Evolutionary conservation across 2,329 filamentous ascomycete species (phyloP).

Genomic region (Verticillium tricorpus): DNA sequence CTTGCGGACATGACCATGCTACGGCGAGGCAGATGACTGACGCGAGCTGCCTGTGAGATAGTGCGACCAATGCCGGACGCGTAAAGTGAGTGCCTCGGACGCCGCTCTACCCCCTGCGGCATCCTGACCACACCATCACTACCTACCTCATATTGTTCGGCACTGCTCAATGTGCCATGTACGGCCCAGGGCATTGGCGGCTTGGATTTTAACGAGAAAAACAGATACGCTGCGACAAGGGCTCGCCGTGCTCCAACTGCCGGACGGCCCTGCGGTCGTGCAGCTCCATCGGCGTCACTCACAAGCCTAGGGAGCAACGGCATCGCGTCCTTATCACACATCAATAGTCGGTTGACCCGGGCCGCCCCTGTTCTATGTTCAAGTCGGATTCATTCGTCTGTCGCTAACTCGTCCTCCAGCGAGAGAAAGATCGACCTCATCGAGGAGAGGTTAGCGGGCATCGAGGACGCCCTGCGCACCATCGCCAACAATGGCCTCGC

Average conservation of each 20-base stretch:
- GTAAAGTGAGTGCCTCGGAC: slow-evolving; percentile 26
- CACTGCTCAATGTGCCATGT: too few relatives aligned
- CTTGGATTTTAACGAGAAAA: slow-evolving; percentile 10
- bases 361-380: not conserved
- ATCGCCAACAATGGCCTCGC: slow-evolving; percentile 21
- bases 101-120: slow-evolving; percentile 10
- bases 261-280: slow-evolving; percentile 47
- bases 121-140: slow-evolving; percentile 3
- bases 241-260: slow-evolving; percentile 54
- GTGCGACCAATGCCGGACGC: slow-evolving; percentile 41
- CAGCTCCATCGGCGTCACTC: slow-evolving; percentile 49
- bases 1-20: too few relatives aligned
- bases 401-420: slow-evolving; percentile 22
- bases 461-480: slow-evolving; percentile 37
- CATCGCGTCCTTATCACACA: slow-evolving; percentile 56
- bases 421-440: slow-evolving; percentile 50
- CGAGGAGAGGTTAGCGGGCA: slow-evolving; percentile 37
- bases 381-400: not conserved
- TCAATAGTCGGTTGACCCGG: slow-evolving; percentile 47
- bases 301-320: slow-evolving; percentile 49
- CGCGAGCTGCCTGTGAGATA: slow-evolving; percentile 15
- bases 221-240: slow-evolving; percentile 56
- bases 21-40: slow-evolving; percentile 7
- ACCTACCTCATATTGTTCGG: not conserved
- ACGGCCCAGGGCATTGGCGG: not conserved